Evolutionary conservation across 2,329 filamentous ascomycete species (phyloP).

Genomic region (Chaetomium sp.): DNA sequence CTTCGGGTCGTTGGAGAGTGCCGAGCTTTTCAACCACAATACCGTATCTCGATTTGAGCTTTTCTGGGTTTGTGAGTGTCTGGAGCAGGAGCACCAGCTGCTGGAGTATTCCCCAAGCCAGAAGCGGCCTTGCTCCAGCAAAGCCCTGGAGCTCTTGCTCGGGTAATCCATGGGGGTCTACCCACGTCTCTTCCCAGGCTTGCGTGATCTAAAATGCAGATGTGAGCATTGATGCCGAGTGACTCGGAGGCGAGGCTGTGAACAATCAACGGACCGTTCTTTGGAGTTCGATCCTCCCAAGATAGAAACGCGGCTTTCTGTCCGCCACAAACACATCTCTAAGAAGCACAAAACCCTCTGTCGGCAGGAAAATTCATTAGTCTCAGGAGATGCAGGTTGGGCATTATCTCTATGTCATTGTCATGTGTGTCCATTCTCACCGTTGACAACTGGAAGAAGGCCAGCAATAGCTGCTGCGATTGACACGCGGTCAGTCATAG

Average conservation of each 20-base stretch:
- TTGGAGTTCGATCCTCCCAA: conserved; percentile 20
- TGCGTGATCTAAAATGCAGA: conserved; percentile 12
- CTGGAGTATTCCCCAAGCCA: conserved; percentile 9
- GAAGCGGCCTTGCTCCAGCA: background rate
- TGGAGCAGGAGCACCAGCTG: conserved; percentile 17
- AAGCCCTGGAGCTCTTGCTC: background rate
- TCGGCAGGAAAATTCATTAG: background rate
- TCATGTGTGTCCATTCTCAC: background rate
- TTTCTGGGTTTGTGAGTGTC: conserved; percentile 15
- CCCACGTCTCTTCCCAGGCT: conserved; percentile 17
- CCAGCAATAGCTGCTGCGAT: background rate
- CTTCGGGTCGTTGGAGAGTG: background rate
- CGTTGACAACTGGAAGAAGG: background rate
- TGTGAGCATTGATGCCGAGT: background rate
- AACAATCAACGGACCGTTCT: conserved; percentile 8
- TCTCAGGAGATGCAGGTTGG: background rate
- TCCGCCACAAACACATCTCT: conserved; percentile 14
- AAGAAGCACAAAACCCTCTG: conserved; percentile 20
- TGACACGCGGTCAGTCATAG: background rate
- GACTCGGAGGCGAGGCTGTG: background rate
- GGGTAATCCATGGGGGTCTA: background rate
- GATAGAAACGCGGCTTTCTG: conserved; percentile 9
- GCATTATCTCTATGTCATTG: too few relatives aligned
- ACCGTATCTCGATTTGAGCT: conserved; percentile 18
- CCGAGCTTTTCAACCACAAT: background rate